Base-by-base conservation (phyloP, 306 rosid species). In the Vachellia pachyceras region DNA sequence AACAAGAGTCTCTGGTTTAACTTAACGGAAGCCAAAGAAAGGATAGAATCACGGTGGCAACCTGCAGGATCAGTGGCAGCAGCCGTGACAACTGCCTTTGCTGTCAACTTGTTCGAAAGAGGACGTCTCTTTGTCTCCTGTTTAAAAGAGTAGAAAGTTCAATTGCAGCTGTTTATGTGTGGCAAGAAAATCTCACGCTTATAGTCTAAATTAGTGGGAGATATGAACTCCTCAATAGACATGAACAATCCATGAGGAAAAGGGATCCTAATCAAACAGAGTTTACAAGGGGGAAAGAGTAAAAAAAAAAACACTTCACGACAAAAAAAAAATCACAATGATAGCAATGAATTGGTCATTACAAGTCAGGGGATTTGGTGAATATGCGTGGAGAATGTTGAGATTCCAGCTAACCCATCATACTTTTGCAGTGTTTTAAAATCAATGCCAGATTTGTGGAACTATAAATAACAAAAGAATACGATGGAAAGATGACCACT, bases 41-140 rank as follows among this genome's bases (percentile, higher is more conserved):
- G 84, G 77, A 95, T 47, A 54, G 98, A 91, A 78, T 91, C 99
- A 0, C 96, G 93, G 73, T 95, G 99, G 83, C 97, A 93, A 78
- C 98, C 98, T 18, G 92, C 97, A 42, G 96, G 84, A 84, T 95
- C 99, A 10, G 97, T 91, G 50, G 97, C 98, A 82, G 99, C 98
- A 61, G 97, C 96, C 11, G 97, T 89, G 37, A 95, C 89, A 84
- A 87, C 85, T 58, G 93, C 92, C 91, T 95, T 95, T 17, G 96
- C 77, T 39, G 96, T 90, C 85, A 87, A 66, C 85, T 90, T 93
- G 45, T 84, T 85, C 20, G 96, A 70, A 68, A 90, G 86, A 46
- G 98, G 93, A 69, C 98, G 90, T 75, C 92, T 89, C 82, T 87
- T 93, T 64, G 87, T 93, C 85, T 95, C 99, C 99, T 95, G 88